A percentile compares a stretch with the other conserved stretches of the same genome.
These are phyloP conservation scores for Magnusiomyces suaveolens DNA, from an alignment of 1,139 yeast species.

Conservation along the genomic window DNA sequence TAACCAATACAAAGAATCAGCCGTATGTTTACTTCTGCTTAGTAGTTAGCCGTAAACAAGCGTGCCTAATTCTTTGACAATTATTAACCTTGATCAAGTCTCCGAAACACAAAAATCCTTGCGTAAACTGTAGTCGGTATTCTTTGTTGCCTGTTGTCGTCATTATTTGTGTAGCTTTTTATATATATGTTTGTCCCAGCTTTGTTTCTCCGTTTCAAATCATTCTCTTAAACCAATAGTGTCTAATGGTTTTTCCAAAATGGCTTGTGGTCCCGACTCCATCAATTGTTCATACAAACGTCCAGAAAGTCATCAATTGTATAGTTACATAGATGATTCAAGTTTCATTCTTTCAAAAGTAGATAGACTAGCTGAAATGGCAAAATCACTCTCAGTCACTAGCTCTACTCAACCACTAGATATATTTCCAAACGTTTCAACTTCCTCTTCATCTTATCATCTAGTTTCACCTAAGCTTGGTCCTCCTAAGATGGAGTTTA, in stretches of 20 bases:
- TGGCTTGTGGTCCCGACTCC: conserved; percentile 20
- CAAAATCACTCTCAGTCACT: not conserved
- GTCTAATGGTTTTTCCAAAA: conserved; percentile 7
- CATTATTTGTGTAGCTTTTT: too few relatives aligned
- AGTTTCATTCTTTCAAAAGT: conserved; percentile 11
- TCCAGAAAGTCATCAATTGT: conserved; percentile 23
- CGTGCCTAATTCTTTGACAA: too few relatives aligned
- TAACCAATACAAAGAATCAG: too few relatives aligned
- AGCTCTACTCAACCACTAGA: not conserved
- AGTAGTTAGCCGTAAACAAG: too few relatives aligned
- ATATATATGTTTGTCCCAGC: not conserved
- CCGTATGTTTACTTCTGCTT: too few relatives aligned
- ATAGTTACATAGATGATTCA: conserved; percentile 6
- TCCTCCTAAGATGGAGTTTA: not conserved
- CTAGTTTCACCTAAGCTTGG: not conserved
- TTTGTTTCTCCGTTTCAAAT: not conserved
- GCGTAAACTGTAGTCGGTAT: too few relatives aligned
- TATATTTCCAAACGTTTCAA: not conserved
- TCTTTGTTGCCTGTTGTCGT: too few relatives aligned
- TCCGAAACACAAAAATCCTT: too few relatives aligned
- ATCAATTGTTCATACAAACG: conserved; percentile 22
- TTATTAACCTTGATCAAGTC: too few relatives aligned
- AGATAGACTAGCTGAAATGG: conserved; percentile 12
- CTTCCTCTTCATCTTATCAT: not conserved
- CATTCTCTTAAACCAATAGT: not conserved